Evolutionary conservation across 345 rosid species (phyloP).

Genomic region (Eucalyptus sp.): DNA sequence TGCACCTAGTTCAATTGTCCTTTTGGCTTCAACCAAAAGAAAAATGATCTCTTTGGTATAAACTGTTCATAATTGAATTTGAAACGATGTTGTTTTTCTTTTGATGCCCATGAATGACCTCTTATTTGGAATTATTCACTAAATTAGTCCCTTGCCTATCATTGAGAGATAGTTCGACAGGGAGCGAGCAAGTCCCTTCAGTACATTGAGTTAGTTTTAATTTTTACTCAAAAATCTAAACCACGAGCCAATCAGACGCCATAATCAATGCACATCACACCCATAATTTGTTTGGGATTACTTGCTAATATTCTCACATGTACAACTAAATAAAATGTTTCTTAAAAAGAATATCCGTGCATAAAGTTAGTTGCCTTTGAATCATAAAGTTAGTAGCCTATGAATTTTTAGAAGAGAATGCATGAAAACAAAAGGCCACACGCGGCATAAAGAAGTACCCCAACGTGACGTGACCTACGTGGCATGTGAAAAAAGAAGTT

Average conservation of each 20-base stretch:
- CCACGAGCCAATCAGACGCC: not conserved
- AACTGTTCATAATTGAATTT: too few species aligned
- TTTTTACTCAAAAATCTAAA: not conserved
- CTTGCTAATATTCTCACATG: not conserved
- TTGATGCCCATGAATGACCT: not conserved
- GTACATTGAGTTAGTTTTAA: not conserved
- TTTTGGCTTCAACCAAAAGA: too few species aligned
- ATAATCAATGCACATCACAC: not conserved
- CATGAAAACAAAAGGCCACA: not conserved
- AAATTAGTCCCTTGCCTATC: not conserved
- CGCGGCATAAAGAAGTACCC: not conserved
- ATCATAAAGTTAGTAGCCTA: not conserved
- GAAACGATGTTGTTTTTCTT: not conserved
- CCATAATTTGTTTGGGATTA: not conserved
- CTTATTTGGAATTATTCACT: not conserved
- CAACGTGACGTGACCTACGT: not conserved
- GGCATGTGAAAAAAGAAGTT: not conserved
- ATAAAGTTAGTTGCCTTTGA: not conserved
- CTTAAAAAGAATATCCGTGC: too few species aligned
- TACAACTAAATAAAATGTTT: too few species aligned
- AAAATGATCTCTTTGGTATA: not conserved
- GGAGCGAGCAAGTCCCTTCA: not conserved
- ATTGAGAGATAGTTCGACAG: not conserved
- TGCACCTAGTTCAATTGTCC: not conserved
- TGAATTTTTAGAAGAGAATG: not conserved